A percentile compares a stretch with the other conserved stretches of the same genome.
Conservation (phyloP, 495 filamentous ascomycete genomes). For the Immersiella caudata region DNA sequence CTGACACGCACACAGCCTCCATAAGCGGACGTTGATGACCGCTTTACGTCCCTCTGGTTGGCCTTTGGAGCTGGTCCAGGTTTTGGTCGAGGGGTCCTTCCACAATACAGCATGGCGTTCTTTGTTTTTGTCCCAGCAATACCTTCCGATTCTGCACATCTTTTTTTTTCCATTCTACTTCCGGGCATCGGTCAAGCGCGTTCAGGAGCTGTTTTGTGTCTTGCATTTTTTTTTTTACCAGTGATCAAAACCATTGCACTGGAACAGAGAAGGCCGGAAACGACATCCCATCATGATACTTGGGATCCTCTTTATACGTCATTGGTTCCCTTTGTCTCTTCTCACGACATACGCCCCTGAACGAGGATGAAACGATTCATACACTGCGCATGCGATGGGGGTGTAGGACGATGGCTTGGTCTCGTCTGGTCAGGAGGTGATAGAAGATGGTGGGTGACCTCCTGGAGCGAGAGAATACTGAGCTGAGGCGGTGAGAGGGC, state of each 20-base stretch:
- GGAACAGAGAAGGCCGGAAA: background rate
- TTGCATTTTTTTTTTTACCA: slow-evolving; percentile 1
- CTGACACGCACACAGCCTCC: background rate
- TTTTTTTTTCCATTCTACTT: slow-evolving; percentile 10
- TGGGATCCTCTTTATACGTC: slow-evolving; percentile 10
- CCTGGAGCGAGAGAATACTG: background rate
- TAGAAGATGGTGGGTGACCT: background rate
- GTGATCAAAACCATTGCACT: slow-evolving; percentile 14
- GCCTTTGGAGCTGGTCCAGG: background rate
- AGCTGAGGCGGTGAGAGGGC: background rate
- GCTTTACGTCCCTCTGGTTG: background rate
- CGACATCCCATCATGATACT: background rate
- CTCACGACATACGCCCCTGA: slow-evolving; percentile 11
- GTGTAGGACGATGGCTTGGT: background rate
- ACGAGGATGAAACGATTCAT: slow-evolving; percentile 1
- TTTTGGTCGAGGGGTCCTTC: background rate
- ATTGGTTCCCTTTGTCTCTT: slow-evolving; percentile 15
- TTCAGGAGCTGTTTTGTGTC: slow-evolving; percentile 11
- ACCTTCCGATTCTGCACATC: background rate
- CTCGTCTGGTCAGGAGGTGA: background rate
- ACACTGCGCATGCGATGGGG: slow-evolving; percentile 1
- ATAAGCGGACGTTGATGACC: background rate
- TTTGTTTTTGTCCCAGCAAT: slow-evolving; percentile 10
- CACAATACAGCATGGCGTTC: slow-evolving; percentile 11
- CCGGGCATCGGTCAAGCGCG: slow-evolving; percentile 18